phyloP scores from a whole-genome alignment of 1,139 yeast species.

The Hansenula sp. region DNA sequence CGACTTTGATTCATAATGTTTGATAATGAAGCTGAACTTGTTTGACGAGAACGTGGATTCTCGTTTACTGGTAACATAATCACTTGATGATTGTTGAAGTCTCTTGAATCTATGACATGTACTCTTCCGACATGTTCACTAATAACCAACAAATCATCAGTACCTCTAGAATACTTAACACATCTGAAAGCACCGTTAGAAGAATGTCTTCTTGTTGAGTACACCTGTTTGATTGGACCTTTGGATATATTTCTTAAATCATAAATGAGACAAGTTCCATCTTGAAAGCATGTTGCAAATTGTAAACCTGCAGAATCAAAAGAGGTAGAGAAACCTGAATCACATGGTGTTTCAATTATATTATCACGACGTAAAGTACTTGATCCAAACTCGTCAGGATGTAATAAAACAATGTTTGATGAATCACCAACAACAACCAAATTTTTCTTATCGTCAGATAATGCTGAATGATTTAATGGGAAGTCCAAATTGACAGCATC shows the following conservation, averaged over 20 bases:
- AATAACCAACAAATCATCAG: constrained; percentile 70
- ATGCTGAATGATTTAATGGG: constrained; percentile 56
- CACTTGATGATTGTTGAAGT: constrained; percentile 71
- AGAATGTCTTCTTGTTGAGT: constrained; percentile 51
- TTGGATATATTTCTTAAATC: constrained; percentile 59
- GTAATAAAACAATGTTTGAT: constrained; percentile 44
- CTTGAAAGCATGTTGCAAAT: constrained; percentile 81
- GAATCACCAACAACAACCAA: constrained; percentile 59
- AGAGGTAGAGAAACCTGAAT: constrained; percentile 81
- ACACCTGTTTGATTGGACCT: constrained; percentile 47
- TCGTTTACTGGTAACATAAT: constrained; percentile 46
- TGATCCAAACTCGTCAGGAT: constrained; percentile 32
- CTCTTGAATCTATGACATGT: constrained; percentile 75
- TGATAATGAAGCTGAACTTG: constrained; percentile 7
- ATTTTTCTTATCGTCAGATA: constrained; percentile 53
- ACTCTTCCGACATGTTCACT: constrained; percentile 86
- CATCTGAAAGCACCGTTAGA: constrained; percentile 46
- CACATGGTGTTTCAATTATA: constrained; percentile 54
- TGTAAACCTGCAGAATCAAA: constrained; percentile 68
- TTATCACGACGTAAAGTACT: constrained; percentile 26
- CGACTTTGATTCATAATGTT: background rate
- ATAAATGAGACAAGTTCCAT: constrained; percentile 72
- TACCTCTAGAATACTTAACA: constrained; percentile 57
- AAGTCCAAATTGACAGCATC: constrained; percentile 41
- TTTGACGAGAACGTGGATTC: constrained; percentile 3